Percentiles rank a stretch among this genome's conserved stretches.
phyloP scores from a whole-genome alignment of 768 basidiomycete genomes.

The Mycena alexandri region DNA sequence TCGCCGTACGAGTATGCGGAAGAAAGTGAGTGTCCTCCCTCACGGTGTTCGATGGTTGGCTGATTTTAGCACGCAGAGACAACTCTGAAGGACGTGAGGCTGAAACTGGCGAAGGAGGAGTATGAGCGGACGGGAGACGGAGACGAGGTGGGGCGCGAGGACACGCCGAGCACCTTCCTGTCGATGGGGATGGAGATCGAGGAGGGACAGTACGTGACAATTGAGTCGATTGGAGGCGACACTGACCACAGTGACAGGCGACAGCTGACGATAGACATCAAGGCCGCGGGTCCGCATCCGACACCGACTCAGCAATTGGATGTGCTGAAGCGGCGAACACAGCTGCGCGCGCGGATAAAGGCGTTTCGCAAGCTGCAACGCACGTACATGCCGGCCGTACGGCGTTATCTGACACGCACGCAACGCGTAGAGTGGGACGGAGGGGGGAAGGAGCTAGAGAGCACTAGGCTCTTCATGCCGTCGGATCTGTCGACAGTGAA shows the following conservation, averaged over 20 bases:
- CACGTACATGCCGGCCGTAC: neutral
- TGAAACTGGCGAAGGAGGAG: neutral
- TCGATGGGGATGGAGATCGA: too few species aligned
- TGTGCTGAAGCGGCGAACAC: neutral
- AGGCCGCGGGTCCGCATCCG: neutral
- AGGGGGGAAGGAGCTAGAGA: neutral
- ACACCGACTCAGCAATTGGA: slow-evolving; percentile 2
- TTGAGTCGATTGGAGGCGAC: too few species aligned
- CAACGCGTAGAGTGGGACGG: neutral
- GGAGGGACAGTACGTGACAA: too few species aligned
- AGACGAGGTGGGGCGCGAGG: too few species aligned
- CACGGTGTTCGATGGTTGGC: too few species aligned
- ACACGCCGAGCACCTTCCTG: too few species aligned
- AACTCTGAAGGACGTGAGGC: neutral
- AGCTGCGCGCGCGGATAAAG: neutral
- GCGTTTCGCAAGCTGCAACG: slow-evolving; percentile 1
- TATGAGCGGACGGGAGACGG: neutral
- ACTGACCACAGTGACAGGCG: neutral
- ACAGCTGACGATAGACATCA: neutral
- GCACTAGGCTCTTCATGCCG: slow-evolving; percentile 2
- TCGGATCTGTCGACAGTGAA: neutral
- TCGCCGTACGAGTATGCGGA: neutral
- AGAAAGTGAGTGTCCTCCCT: neutral
- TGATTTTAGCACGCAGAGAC: neutral
- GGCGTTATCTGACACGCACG: neutral